Evolutionary conservation across 148 eudicot species (phyloP), one percentile per base, ranked within the genome.

Genomic region (Rhododendron ovatum): DNA sequence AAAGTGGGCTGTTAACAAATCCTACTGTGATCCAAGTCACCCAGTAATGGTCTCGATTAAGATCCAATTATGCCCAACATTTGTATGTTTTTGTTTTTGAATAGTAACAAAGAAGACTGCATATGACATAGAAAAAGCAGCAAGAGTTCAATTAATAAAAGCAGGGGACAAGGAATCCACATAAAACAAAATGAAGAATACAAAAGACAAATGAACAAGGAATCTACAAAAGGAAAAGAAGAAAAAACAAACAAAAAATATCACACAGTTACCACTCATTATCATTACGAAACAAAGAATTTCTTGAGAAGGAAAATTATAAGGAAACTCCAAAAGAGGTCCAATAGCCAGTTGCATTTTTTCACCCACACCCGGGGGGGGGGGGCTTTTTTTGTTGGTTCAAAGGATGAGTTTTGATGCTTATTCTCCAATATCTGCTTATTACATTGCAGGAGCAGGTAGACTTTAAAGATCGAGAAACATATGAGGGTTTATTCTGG

Each of bases 391-490:
- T 18, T 35, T 76, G 12, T 78, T 33, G 17, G 53, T 10, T 78
- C 15, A 53, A 53, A n/a, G 20, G n/a, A 81, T 17, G 22, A 30
- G 48, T 2, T 55, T 82, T 82, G 71, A 2, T 55, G 15, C 84
- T 37, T 41, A 82, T 65, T 41, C 76, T 43, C 22, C 45, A 77
- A 15, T 61, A 30, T 81, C 18, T 88, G 33, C 80, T 84, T 77
- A 2, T 87, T 55, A 45, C 11, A 55, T 85, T 87, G 59, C 95
- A 94, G 96, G 98, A 90, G 78, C 86, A 33, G 63, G 94, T 94
- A 81, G 98, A 97, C 90, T 93, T 97, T 53, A 86, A 89, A 83
- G 95, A 95, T 89, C 88, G 92, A n/a, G 91, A 97, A 10, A 92
- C 99, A 48, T 86, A 74, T 57, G 99, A 97, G 91, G 92, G 96